These are phyloP conservation scores for Gentiana dahurica DNA, from an alignment of 257 asterid genomes.

Conservation along the genomic window DNA sequence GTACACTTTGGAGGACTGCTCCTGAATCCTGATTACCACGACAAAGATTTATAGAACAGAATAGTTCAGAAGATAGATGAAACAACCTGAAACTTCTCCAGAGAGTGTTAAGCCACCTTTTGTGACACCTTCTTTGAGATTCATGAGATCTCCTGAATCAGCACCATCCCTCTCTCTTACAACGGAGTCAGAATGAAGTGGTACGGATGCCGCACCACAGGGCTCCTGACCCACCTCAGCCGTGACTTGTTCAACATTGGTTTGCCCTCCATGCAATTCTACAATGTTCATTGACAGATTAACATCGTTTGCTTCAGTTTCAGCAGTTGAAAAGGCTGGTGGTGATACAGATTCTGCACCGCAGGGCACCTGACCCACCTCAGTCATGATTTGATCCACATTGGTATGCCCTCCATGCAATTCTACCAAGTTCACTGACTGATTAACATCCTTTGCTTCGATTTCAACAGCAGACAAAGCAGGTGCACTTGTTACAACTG, in stretches of 20 bases:
- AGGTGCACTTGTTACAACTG: constrained; percentile 2
- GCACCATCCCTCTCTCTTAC: constrained; percentile 20
- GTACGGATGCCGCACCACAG: constrained; percentile 17
- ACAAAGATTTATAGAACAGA: too few relatives aligned
- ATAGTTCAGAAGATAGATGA: constrained; percentile 22
- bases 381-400: constrained; percentile 20
- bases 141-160: constrained; percentile 26
- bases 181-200: constrained; percentile 12
- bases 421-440: constrained; percentile 21
- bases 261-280: constrained; percentile 24
- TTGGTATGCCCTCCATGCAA: constrained; percentile 21
- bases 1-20: too few relatives aligned
- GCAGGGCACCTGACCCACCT: constrained; percentile 15
- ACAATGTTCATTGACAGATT: constrained; percentile 19
- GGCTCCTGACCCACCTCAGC: constrained; percentile 16
- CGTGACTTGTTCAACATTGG: constrained; percentile 20
- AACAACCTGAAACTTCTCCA: constrained; percentile 15
- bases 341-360: constrained; percentile 16
- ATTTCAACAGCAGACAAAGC: constrained; percentile 16
- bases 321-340: constrained; percentile 10
- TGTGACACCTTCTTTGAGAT: constrained; percentile 15
- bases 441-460: constrained; percentile 17
- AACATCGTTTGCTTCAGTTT: constrained; percentile 18
- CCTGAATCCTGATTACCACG: too few relatives aligned
- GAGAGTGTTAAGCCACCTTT: constrained; percentile 15